Conservation (phyloP, 371 early-diverging fungal species). For the Mucor saturninus region DNA sequence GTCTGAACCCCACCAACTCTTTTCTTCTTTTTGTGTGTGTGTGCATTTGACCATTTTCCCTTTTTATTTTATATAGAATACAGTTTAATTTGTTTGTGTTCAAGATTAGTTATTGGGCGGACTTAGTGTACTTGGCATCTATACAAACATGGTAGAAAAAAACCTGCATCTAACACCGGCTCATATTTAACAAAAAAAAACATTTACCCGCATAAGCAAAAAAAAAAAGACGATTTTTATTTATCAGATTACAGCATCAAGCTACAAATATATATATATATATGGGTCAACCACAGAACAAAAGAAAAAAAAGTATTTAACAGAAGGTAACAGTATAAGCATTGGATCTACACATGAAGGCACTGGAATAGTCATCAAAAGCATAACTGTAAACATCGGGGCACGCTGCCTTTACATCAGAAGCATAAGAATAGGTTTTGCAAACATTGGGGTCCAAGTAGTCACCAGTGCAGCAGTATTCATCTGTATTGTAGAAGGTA, state of each 20-base stretch:
- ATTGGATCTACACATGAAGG: constrained; percentile 40
- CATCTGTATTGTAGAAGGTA: constrained; percentile 38
- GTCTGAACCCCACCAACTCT: too few relatives aligned
- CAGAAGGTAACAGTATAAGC: constrained; percentile 56
- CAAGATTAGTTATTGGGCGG: neutral
- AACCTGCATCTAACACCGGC: neutral
- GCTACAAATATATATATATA: neutral
- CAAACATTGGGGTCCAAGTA: constrained; percentile 35
- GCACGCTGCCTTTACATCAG: constrained; percentile 37
- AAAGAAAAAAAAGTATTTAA: constrained; percentile 8
- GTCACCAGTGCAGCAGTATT: constrained; percentile 48
- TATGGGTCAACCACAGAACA: neutral
- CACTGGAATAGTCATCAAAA: constrained; percentile 56
- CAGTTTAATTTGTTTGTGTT: constrained; percentile 1
- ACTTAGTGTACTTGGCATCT: constrained; percentile 1
- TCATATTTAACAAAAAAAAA: neutral
- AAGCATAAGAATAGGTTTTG: constrained; percentile 33
- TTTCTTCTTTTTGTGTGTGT: too few relatives aligned
- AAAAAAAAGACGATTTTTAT: neutral
- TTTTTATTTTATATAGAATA: neutral
- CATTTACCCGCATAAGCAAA: too few relatives aligned
- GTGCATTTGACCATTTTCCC: too few relatives aligned
- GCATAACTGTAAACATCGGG: constrained; percentile 60
- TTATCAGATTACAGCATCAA: constrained; percentile 12
- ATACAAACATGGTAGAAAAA: neutral